A percentile compares a stretch with the other conserved stretches of the same genome.
Conservation (phyloP, 768 basidiomycete genomes). For the Filobasidium wieringae region DNA sequence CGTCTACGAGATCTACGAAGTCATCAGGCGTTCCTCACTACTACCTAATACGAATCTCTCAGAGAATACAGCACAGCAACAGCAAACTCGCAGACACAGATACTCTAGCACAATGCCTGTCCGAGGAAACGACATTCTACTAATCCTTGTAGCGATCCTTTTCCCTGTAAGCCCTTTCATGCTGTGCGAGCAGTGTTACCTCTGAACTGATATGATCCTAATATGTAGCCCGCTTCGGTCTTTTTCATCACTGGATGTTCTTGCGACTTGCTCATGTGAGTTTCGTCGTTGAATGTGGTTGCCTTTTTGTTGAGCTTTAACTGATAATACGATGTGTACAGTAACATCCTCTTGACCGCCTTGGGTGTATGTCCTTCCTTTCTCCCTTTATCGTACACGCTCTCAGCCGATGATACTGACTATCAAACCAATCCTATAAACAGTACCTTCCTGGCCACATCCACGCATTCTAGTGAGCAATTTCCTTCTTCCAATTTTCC, state of each 20-base stretch:
- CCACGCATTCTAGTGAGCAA: conserved; percentile 30
- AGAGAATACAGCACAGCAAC: no score
- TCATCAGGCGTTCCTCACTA: no score
- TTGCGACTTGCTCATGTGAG: conserved; percentile 30
- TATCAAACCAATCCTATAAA: conserved; percentile 1
- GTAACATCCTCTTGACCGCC: conserved; percentile 11
- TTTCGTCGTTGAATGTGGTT: not conserved
- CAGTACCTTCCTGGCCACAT: conserved; percentile 26
- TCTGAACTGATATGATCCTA: conserved; percentile 11
- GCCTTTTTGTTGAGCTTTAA: not conserved
- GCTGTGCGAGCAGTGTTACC: no score
- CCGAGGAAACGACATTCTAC: conserved; percentile 29
- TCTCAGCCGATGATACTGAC: not conserved
- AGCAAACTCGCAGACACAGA: no score
- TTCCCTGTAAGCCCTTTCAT: conserved; percentile 24
- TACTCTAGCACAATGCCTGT: conserved; percentile 20
- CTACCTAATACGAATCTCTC: no score
- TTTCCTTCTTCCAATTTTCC: not conserved
- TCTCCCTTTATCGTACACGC: not conserved
- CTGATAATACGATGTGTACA: not conserved
- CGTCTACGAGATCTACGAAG: no score
- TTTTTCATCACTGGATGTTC: conserved; percentile 32
- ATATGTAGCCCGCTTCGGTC: conserved; percentile 4
- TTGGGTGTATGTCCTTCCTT: conserved; percentile 1
- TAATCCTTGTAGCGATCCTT: conserved; percentile 36